Conservation (phyloP, 129 eudicot species). For the Centrapalus pauciflorus region DNA sequence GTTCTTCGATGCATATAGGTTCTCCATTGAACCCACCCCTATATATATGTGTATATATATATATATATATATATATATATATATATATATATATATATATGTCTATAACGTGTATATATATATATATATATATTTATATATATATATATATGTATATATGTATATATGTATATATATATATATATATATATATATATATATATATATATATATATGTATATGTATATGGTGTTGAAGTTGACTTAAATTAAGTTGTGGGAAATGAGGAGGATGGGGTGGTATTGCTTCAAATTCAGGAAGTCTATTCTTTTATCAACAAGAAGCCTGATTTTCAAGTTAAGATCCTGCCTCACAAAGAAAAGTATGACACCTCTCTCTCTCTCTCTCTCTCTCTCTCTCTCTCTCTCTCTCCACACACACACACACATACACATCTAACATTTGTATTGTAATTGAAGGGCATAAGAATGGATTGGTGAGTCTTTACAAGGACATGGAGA, state of each 20-base stretch:
- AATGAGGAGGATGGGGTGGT: slow-evolving; percentile 52
- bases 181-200: background rate
- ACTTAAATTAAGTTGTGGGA: slow-evolving; percentile 23
- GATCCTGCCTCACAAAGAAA: slow-evolving; percentile 46
- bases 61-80: too few relatives aligned
- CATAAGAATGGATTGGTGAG: slow-evolving; percentile 43
- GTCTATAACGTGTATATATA: too few relatives aligned
- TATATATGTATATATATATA: background rate
- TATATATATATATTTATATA: background rate
- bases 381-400: background rate
- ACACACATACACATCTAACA: background rate
- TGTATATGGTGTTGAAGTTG: slow-evolving; percentile 25
- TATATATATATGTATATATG: slow-evolving; percentile 1
- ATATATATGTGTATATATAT: too few relatives aligned
- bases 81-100: too few relatives aligned
- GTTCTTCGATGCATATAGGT: too few relatives aligned
- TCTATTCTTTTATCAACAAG: slow-evolving; percentile 43
- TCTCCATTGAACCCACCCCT: too few relatives aligned
- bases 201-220: slow-evolving; percentile 1
- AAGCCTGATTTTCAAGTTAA: slow-evolving; percentile 36
- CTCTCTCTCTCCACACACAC: background rate
- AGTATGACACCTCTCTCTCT: slow-evolving; percentile 18
- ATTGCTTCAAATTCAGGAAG: slow-evolving; percentile 41
- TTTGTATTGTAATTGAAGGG: slow-evolving; percentile 21
- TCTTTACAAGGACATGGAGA: slow-evolving; percentile 75